Evolutionary conservation across 768 basidiomycete species (phyloP).

Genomic region (Lactarius evosmus): DNA sequence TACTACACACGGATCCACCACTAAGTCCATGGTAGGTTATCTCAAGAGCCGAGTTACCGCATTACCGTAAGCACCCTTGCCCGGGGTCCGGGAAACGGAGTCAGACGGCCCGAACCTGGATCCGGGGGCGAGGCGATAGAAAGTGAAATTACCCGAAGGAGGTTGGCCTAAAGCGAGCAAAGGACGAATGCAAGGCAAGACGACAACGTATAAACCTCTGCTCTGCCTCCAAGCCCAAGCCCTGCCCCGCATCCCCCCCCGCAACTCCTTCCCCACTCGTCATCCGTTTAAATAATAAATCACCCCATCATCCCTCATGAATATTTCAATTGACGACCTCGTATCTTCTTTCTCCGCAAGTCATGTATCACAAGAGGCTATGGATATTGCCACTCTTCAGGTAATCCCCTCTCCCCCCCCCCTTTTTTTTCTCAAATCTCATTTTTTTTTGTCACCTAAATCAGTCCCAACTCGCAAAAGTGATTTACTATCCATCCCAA

Average conservation of each 20-base stretch:
- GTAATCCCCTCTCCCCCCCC: constrained; percentile 34
- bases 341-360: constrained; percentile 45
- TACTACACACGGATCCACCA: constrained; percentile 8
- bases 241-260: constrained; percentile 10
- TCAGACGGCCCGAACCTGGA: not conserved
- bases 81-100: not conserved
- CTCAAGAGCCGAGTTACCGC: too few relatives aligned
- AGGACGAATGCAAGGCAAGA: not conserved
- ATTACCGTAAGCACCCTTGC: too few relatives aligned
- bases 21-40: not conserved
- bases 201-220: constrained; percentile 7
- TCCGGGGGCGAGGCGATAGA: not conserved
- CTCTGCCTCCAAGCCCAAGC: not conserved
- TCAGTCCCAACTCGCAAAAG: constrained; percentile 48
- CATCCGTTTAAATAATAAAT: not conserved
- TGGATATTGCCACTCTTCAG: constrained; percentile 48
- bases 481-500: constrained; percentile 39
- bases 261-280: not conserved
- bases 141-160: constrained; percentile 3
- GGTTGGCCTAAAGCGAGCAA: not conserved
- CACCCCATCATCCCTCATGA: constrained; percentile 36
- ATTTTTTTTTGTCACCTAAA: constrained; percentile 5
- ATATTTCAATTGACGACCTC: constrained; percentile 49
- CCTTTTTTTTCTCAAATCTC: constrained; percentile 1
- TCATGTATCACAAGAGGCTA: constrained; percentile 54